Conservation (phyloP, 2,329 filamentous ascomycete genomes). For the Trichoderma breve region DNA sequence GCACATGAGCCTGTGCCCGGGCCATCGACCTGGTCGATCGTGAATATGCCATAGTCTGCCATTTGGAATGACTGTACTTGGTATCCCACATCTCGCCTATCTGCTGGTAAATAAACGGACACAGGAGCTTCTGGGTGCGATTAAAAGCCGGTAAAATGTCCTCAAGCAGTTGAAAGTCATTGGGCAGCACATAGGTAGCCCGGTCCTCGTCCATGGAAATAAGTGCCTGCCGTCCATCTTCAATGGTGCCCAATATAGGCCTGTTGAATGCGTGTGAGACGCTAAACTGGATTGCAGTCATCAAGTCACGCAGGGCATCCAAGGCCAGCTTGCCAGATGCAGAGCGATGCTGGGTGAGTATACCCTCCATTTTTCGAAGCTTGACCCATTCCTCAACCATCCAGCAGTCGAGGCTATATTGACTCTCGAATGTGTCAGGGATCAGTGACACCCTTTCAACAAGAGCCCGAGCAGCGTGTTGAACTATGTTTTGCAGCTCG, state of each 20-base stretch:
- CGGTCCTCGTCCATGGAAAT: slow-evolving; percentile 36
- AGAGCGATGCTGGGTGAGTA: slow-evolving; percentile 25
- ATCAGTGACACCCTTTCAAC: slow-evolving; percentile 42
- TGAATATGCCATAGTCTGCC: neutral
- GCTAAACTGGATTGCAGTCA: slow-evolving; percentile 23
- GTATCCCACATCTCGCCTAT: slow-evolving; percentile 20
- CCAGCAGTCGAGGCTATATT: slow-evolving; percentile 33
- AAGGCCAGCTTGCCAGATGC: slow-evolving; percentile 20
- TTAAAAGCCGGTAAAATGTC: slow-evolving; percentile 30
- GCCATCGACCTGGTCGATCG: neutral
- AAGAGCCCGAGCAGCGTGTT: slow-evolving; percentile 57
- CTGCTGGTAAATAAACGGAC: slow-evolving; percentile 37
- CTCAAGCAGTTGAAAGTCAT: slow-evolving; percentile 28
- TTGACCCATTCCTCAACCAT: slow-evolving; percentile 36
- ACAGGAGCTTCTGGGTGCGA: slow-evolving; percentile 32
- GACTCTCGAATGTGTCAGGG: slow-evolving; percentile 25
- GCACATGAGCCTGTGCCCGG: neutral
- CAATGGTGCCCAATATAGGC: neutral
- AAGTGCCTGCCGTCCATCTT: neutral
- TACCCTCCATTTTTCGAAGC: slow-evolving; percentile 28
- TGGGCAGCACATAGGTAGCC: slow-evolving; percentile 36
- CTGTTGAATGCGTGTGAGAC: slow-evolving; percentile 24
- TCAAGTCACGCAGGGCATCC: slow-evolving; percentile 25
- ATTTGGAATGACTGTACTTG: neutral
- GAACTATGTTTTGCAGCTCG: slow-evolving; percentile 54